Conservation (phyloP, 768 basidiomycete species). For the Phaffia tasmanica region DNA sequence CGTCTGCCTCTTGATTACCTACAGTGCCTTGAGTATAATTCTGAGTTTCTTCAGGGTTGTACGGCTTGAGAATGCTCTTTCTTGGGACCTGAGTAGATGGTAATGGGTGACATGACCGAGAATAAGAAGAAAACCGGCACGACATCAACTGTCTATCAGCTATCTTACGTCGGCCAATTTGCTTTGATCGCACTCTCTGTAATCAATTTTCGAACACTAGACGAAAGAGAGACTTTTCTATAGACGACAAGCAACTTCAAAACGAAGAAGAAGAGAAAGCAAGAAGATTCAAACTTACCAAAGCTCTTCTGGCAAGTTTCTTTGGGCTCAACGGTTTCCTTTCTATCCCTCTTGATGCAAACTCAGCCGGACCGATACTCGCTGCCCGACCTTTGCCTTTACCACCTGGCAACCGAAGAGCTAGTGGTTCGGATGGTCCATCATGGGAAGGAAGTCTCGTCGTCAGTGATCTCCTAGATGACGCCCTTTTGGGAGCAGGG, state of each 20-base stretch:
- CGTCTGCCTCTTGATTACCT: background rate
- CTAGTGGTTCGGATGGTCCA: no score
- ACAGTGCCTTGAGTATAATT: constrained; percentile 4
- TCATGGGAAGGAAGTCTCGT: no score
- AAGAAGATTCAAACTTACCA: background rate
- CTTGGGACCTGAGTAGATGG: constrained; percentile 8
- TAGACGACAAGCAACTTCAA: background rate
- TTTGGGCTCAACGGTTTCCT: background rate
- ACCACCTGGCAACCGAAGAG: no score
- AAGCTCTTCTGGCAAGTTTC: constrained; percentile 18
- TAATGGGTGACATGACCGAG: background rate
- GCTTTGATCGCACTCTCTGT: background rate
- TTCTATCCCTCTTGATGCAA: no score
- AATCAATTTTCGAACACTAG: background rate
- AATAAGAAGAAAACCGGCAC: background rate
- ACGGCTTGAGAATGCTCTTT: constrained; percentile 23
- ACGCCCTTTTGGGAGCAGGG: no score
- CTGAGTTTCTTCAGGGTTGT: constrained; percentile 20
- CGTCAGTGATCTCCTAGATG: no score
- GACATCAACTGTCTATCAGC: background rate
- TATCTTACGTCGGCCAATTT: background rate
- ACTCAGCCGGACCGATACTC: no score
- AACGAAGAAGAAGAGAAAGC: background rate
- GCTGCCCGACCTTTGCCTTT: no score
- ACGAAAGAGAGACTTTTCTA: background rate